Base-by-base conservation (phyloP, 306 rosid genomes). In the Cucurbita ficifolia region DNA sequence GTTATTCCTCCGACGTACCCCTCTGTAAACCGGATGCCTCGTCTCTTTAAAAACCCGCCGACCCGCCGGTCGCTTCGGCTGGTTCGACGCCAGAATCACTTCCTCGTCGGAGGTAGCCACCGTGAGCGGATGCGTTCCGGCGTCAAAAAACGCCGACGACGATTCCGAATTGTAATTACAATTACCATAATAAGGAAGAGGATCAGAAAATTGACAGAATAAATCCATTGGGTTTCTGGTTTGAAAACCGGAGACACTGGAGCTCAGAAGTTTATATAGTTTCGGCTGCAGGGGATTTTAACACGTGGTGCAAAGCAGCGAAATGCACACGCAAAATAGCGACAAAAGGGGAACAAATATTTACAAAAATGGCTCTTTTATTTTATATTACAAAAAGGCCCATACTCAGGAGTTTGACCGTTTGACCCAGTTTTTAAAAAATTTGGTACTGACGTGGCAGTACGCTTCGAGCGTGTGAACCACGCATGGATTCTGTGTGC, bases 1-100 rank as follows among this genome's bases (percentile, higher is more conserved):
- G 6, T 85, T 87, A 79, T 87, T 85, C 79, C 97, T 81, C 5
- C 79, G 68, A 0, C 98, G 64, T 11, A 94, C 91, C 9, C 98
- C 98, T 3, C 95, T 67, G 52, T 79, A 94, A 36, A 94, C 84
- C 0, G 98, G 97, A 76, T 94, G 98, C 11, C 98, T 76, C 0
- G 98, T 94, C 76, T 90, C 98, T 70, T 84, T 89, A 77, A 90
- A 90, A 0, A 86, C 75, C 21, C 79, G 77, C 12, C 97, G 40
- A 2, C 98, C 98, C 0, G 98, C 88, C 6, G 86, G 68, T 42
- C 86, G 89, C 86, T 94, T 94, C 0, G 98, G 97, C 7, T 38
- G 11, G 43, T 76, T 68, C 0, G 97, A 82, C 0, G 97, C 96
- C 5, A 93, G 38, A 6, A 82, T 78, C 4, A 84, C 73, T 0